Percentiles rank a stretch among this genome's conserved stretches.
phyloP scores from a whole-genome alignment of 2,329 filamentous ascomycete genomes.

The Aspergillus phoenicis region DNA sequence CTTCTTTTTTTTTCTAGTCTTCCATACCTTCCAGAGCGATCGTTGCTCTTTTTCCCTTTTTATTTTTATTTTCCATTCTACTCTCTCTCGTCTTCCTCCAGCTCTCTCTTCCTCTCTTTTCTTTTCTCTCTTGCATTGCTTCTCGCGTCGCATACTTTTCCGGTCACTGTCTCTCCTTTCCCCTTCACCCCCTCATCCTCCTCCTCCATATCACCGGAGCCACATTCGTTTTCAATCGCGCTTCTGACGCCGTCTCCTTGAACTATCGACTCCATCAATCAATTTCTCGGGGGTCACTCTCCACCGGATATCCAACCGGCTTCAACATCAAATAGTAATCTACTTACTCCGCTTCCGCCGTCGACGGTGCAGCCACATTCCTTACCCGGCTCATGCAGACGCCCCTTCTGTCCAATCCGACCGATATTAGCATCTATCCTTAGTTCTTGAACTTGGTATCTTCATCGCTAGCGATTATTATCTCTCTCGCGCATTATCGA shows the following conservation, averaged over 20 bases:
- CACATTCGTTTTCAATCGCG: conserved; percentile 4
- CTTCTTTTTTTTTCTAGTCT: conserved; percentile 15
- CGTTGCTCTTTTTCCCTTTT: conserved; percentile 9
- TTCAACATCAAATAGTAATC: conserved; percentile 4
- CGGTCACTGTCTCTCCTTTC: conserved; percentile 2
- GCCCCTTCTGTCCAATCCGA: conserved; percentile 16
- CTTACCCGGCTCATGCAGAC: conserved; percentile 16
- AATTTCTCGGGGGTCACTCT: conserved; percentile 5
- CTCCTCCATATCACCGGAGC: too few species aligned
- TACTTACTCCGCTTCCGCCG: conserved; percentile 14
- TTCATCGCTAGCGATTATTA: not conserved
- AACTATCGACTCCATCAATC: conserved; percentile 10
- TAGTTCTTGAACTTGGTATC: not conserved
- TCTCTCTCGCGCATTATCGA: conserved; percentile 10
- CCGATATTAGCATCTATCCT: conserved; percentile 10
- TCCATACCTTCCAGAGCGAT: conserved; percentile 10
- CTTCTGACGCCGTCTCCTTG: conserved; percentile 7
- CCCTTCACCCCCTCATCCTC: conserved; percentile 3
- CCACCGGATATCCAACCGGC: conserved; percentile 11
- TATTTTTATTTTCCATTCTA: conserved; percentile 1
- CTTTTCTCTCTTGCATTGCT: conserved; percentile 8
- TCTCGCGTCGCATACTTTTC: conserved; percentile 10
- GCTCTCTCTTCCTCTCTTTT: conserved; percentile 3
- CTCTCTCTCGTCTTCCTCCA: not conserved
- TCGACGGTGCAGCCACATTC: conserved; percentile 26